phyloP scores from a whole-genome alignment of 805 yeast species.

The Saccharomycopsis synnaedendra region DNA sequence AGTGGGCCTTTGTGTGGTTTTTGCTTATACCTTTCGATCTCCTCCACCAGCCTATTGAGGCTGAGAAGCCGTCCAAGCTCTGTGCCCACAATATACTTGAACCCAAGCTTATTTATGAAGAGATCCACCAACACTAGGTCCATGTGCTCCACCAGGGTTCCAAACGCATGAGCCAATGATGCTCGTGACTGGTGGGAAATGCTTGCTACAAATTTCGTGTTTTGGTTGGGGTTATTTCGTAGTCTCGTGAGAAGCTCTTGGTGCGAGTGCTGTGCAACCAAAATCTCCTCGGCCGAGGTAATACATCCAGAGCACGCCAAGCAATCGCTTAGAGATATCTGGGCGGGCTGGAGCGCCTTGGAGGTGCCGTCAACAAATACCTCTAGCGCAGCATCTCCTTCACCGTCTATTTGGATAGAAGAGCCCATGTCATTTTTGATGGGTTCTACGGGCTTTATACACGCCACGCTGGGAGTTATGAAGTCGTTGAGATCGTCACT shows the following conservation, averaged over 20 bases:
- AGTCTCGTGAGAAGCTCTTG: conserved; percentile 59
- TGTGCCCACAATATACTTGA: conserved; percentile 69
- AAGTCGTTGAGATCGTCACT: conserved; percentile 91
- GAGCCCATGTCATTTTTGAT: conserved; percentile 25
- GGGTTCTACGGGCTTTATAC: conserved; percentile 38
- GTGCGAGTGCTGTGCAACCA: conserved; percentile 85
- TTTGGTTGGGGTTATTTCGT: conserved; percentile 19
- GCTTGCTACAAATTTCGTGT: conserved; percentile 50
- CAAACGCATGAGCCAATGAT: conserved; percentile 62
- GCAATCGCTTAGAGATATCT: conserved; percentile 84
- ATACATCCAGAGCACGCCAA: conserved; percentile 96
- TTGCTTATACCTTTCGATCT: conserved; percentile 18
- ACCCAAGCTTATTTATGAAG: conserved; percentile 51
- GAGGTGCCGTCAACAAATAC: conserved; percentile 49
- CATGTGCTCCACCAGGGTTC: conserved; percentile 36
- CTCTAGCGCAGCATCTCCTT: conserved; percentile 55
- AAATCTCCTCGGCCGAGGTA: conserved; percentile 92
- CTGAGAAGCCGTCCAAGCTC: conserved; percentile 70
- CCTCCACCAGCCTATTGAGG: conserved; percentile 37
- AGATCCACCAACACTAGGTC: conserved; percentile 54
- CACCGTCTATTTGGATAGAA: conserved; percentile 29
- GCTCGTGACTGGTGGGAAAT: conserved; percentile 81
- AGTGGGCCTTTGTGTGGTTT: conserved; percentile 31
- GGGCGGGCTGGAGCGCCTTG: conserved; percentile 59
- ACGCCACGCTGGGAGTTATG: conserved; percentile 88